Base-by-base conservation (phyloP, 1,139 yeast species). In the Yamadazyma aaseri region DNA sequence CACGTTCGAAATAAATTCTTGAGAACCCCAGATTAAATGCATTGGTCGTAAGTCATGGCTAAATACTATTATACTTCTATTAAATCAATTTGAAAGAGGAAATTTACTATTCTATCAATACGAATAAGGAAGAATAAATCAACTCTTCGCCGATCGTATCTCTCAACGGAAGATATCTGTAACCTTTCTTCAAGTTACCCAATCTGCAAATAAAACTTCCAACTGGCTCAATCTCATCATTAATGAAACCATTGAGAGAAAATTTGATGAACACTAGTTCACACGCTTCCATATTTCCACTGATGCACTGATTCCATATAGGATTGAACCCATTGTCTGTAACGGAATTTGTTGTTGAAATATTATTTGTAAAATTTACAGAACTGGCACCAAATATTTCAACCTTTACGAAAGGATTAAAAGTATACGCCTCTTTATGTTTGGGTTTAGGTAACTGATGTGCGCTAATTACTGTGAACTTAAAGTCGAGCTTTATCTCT, bases 311-410 rank as follows among this genome's bases (percentile, higher is more conserved):
- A 46, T 82, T 76, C 96, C 96, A 89, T 2, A 72, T 60, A 0
- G 97, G 97, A 54, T 85, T 89, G 57, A 86, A 87, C 0, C 97
- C 96, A 56, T 89, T 87, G 34, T 72, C 71, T 13, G 51, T 38
- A 3, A 76, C 42, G 0, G 86, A 73, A 34, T 56, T 50, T 5
- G 42, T 42, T 3, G 21, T 36, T 16, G 41, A 27, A 7, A 47
- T 36, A 0, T 36, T 37, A 1, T 38, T 25, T 23, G 50, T 54
- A 64, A 63, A 63, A 3, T 49, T 41, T 2, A 61, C 36, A 5
- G 42, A 38, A 8, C 40, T 28, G 2, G 63, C 61, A 3, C 85
- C 83, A 31, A 72, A 56, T 3, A 82, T 52, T 40, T 82, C 87
- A 18, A 82, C 54, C 6, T 70, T 65, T 3, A 83, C 73, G 44